Base-by-base conservation (phyloP, 768 basidiomycete species). In the Glaciozyma antarctica region DNA sequence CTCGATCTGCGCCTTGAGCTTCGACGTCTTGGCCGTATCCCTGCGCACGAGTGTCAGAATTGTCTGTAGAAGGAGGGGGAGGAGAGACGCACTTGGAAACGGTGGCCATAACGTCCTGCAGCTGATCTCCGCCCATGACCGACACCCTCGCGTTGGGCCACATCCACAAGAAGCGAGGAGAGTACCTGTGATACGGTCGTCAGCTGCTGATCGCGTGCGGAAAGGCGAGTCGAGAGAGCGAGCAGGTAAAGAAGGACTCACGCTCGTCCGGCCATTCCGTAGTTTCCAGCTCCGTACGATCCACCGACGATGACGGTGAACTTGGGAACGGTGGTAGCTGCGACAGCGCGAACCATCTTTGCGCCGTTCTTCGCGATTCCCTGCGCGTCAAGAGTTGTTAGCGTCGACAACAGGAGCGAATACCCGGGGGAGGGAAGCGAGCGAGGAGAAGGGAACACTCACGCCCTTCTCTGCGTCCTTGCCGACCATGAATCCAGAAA, bases 401-500 rank as follows among this genome's bases (percentile, higher is more conserved):
- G 38, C 12, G 13, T 2, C 30, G 49, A 19, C 6, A 32, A 6
- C n/a, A 32, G n/a, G 26, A 8, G 49, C n/a, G 44, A 12, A 5
- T 16, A 38, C 3, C 1, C 21, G 22, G 8, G 2, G 4, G 15
- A 28, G 38, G 1, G 1, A 26, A 12, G 13, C 15, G 51, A 15
- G 48, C 7, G 32, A 7, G 19, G 17, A 6, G 8, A 24, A 22
- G 28, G 12, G 22, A 30, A 34, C 15, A 59, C 65, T 28, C 47
- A 65, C 92, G 4, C 90, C 91, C 71, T 83, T 83, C 78, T 97
- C 92, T 24, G 93, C 93, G 70, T 92, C 93, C 7, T 88, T 91
- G 8, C 92, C 92, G 5, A 97, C 92, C 92, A 95, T 97, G 73
- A 95, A 97, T 17, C 88, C 90, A 4, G 90, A 90, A n/a, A 95